Conservation (phyloP, 2,329 filamentous ascomycete species). For the Penicillium sumatraense region DNA sequence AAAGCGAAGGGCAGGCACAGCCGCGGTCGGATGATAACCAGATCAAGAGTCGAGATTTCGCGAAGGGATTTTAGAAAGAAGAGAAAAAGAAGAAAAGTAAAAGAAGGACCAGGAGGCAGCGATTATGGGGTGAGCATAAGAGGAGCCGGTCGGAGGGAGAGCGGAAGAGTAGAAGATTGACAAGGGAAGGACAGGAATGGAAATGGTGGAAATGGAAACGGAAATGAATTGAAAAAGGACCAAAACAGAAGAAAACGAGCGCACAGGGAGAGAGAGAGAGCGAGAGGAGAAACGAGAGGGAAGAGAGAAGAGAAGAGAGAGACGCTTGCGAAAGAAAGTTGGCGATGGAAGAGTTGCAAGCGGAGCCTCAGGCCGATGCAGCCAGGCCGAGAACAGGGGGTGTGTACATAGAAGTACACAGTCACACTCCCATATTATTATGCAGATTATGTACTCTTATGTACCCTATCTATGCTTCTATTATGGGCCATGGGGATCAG, state of each 20-base stretch:
- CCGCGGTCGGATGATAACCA: constrained; percentile 28
- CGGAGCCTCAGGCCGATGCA: constrained; percentile 27
- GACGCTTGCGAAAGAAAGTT: constrained; percentile 19
- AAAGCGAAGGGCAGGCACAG: constrained; percentile 30
- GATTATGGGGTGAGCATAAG: constrained; percentile 13
- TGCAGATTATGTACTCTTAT: background rate
- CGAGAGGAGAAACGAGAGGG: constrained; percentile 9
- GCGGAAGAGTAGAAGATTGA: background rate
- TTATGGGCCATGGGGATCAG: too few relatives aligned
- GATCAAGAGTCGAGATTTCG: constrained; percentile 23
- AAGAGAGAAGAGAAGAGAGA: constrained; percentile 15
- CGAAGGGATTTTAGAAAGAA: background rate
- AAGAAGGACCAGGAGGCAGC: constrained; percentile 25
- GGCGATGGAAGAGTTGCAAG: constrained; percentile 24
- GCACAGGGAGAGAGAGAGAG: constrained; percentile 15
- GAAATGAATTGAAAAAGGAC: constrained; percentile 18
- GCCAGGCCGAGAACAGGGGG: constrained; percentile 30
- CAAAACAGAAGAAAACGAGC: constrained; percentile 16
- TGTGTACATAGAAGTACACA: background rate
- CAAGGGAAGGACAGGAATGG: constrained; percentile 5
- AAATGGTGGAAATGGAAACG: constrained; percentile 13
- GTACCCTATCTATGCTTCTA: constrained; percentile 1
- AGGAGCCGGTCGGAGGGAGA: constrained; percentile 3
- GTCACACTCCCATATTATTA: background rate
- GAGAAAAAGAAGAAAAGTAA: background rate